Base-by-base conservation (phyloP, 352 stramenopile genomes). In the Globisporangium spinosum region DNA sequence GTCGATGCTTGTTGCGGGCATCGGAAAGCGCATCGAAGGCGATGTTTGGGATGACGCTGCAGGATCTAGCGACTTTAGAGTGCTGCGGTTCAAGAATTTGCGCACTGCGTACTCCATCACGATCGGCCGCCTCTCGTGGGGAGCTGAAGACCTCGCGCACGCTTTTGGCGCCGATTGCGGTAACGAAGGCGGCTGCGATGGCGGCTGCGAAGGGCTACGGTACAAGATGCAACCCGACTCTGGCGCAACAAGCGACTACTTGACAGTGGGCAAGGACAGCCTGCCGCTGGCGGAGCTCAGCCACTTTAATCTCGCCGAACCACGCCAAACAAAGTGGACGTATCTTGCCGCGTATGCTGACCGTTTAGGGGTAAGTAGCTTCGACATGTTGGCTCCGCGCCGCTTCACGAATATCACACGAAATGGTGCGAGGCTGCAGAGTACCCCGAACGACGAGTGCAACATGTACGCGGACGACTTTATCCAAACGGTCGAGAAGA, bases 1-100 rank as follows among this genome's bases (percentile, higher is more conserved):
- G 8, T 65, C 58, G n/a, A 59, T 73, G 34, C 71, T 64, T 12
- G 61, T 66, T 9, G 49, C 62, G 35, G 35, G 57, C 17, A 20
- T 73, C 0, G 58, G 51, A 13, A 60, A 65, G 35, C 55, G 56
- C 15, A 12, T 59, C 1, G 35, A 61, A 15, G 62, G 63, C 3
- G 63, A 58, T 2, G 4, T 35, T 1, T 68, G 63, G 63, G 53
- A 58, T 0, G n/a, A n/a, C 4, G 0, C 22, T 25, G 47, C 15
- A 1, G 17, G 6, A 0, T 32, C 29, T 32, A 32, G 29, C 29
- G 29, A 32, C 29, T 32, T 32, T 4, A 32, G 29, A 32, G 4
- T 32, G 29, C 6, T 45, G 40, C 35, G 12, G 17, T 29, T 68
- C 54, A 62, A 38, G 25, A 68, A 68, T 7, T 29, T 57, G 20